phyloP scores from a whole-genome alignment of 495 filamentous ascomycete species.

The Penicillium cinerascens region DNA sequence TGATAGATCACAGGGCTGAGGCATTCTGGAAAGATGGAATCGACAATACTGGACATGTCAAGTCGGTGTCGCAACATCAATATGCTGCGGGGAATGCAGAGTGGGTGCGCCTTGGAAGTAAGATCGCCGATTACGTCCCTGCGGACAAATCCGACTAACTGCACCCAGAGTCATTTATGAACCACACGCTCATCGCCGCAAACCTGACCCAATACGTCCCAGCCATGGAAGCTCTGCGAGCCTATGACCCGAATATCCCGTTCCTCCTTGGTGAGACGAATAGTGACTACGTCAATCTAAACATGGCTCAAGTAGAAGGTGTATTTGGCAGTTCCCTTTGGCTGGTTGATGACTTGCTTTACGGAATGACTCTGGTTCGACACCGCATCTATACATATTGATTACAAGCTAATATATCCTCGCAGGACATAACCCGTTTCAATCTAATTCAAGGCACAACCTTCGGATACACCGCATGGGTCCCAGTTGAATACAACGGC shows the following conservation, averaged over 20 bases:
- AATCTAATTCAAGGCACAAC: constrained; percentile 20
- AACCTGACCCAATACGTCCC: constrained; percentile 15
- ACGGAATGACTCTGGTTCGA: constrained; percentile 8
- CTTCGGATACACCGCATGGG: constrained; percentile 16
- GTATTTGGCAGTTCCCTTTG: constrained; percentile 19
- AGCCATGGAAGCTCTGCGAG: constrained; percentile 6
- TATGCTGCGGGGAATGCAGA: constrained; percentile 12
- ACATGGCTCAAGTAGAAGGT: constrained; percentile 15
- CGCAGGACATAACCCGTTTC: constrained; percentile 15
- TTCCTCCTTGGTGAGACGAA: constrained; percentile 18
- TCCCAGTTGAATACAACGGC: constrained; percentile 7
- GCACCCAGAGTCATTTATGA: constrained; percentile 18
- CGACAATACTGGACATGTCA: constrained; percentile 11
- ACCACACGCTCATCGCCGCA: constrained; percentile 8
- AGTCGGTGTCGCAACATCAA: constrained; percentile 16
- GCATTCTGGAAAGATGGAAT: constrained; percentile 11
- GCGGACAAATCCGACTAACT: background rate
- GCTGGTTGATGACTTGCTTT: constrained; percentile 14
- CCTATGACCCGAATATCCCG: constrained; percentile 4
- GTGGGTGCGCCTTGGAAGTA: constrained; percentile 16
- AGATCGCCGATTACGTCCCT: background rate
- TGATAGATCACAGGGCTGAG: background rate
- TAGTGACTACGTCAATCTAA: constrained; percentile 16
- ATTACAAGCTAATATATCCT: background rate
- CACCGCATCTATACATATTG: too few species aligned